Percentiles rank a stretch among this genome's conserved stretches.
Evolutionary conservation across 164 flowering plant genomes (phyloP).

Genomic region (Houttuynia cordata): DNA sequence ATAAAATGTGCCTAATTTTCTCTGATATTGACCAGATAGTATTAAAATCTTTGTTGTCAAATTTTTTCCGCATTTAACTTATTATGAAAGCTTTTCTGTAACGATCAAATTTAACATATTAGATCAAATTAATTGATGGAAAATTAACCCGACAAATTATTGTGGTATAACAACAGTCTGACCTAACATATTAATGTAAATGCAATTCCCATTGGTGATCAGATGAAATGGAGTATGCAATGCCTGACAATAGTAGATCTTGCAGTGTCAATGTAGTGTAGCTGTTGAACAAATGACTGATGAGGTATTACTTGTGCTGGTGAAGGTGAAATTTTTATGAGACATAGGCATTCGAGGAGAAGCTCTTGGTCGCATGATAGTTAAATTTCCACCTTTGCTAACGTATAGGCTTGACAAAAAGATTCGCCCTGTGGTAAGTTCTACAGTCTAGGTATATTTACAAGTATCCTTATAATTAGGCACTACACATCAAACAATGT

Average conservation of each 20-base stretch:
- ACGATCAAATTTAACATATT: background rate
- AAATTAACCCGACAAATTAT: too few relatives aligned
- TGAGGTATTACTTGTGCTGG: conserved; percentile 2
- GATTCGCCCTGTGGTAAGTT: conserved; percentile 83
- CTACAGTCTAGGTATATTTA: background rate
- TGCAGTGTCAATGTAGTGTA: background rate
- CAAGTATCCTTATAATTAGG: too few relatives aligned
- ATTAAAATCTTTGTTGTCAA: too few relatives aligned
- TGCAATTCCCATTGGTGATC: background rate
- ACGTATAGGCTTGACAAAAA: conserved; percentile 91
- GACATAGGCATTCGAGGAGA: conserved; percentile 81
- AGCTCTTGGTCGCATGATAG: conserved; percentile 68
- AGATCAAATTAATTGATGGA: too few relatives aligned
- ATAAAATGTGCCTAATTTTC: too few relatives aligned
- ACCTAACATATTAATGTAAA: too few relatives aligned
- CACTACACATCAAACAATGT: background rate
- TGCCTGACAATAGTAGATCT: background rate
- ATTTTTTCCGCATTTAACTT: background rate
- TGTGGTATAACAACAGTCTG: too few relatives aligned
- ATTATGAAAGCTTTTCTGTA: background rate
- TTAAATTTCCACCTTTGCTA: conserved; percentile 68
- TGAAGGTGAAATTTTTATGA: conserved; percentile 74
- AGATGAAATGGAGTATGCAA: background rate
- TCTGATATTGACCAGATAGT: too few relatives aligned
- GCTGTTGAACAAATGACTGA: background rate